Evolutionary conservation across 2,329 filamentous ascomycete genomes (phyloP), one percentile per base, ranked within the genome.

Genomic region (Apiospora saccharicola): DNA sequence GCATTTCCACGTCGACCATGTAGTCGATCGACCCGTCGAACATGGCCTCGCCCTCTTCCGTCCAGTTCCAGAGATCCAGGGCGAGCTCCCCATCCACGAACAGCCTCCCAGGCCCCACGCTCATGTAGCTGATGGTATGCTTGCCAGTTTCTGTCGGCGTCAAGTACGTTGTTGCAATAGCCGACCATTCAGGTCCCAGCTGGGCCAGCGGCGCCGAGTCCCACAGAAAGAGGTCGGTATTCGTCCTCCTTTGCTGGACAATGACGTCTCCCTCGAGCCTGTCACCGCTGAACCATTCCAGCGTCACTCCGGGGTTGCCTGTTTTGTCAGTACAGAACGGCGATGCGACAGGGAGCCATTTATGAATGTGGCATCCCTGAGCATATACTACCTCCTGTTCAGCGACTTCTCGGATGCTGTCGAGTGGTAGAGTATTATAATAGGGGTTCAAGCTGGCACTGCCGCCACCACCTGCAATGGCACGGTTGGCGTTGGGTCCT

Each of bases 141-240:
- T 85, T 88, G 4, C 91, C 91, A 0, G 86, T 89, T 0, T 86
- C 86, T 34, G 85, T 87, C 0, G 91, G 86, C 0, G 87, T 91
- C 30, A 93, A 81, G 46, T 84, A 86, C 0, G 90, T 90, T 69
- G 87, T 92, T 34, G 89, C 90, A 67, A 89, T 82, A 70, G 90
- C 91, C 1, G 90, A 92, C 86, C 90, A 92, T 71, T 90, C 86
- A 0, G 89, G 89, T 0, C 90, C 88, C 19, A 91, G 86, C 73
- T 90, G 84, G 30, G 85, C 84, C 22, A 88, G 79, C 7, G 91
- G 91, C 0, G 90, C 90, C 3, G 91, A 92, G 75, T 93, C 91
- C 90, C 91, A 93, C 2, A 93, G 84, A 84, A 91, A 92, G 0
- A 93, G 85, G 77, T 93, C 90, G 0, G 90, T 92, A 77, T 91